Evolutionary conservation across 352 stramenopile genomes (phyloP).

Genomic region (Phytophthora vignae): DNA sequence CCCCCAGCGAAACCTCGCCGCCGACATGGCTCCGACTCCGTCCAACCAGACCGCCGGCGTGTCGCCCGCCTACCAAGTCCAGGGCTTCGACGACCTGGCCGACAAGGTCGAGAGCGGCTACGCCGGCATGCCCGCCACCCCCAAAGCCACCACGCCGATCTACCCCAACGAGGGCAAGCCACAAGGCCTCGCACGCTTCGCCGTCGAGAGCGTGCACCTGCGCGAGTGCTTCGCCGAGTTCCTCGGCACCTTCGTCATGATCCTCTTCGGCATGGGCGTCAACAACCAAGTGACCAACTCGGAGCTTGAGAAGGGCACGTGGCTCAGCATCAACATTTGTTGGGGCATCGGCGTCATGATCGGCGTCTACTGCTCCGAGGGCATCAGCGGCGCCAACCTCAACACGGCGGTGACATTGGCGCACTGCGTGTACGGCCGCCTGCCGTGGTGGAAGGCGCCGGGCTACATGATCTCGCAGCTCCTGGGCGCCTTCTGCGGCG

Average conservation of each 20-base stretch:
- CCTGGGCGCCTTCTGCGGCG: slow-evolving; percentile 47
- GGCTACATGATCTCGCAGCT: slow-evolving; percentile 54
- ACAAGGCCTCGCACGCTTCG: slow-evolving; percentile 8
- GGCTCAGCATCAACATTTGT: slow-evolving; percentile 61
- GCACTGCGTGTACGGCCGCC: slow-evolving; percentile 45
- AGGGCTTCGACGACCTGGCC: slow-evolving; percentile 10
- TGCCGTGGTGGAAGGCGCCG: slow-evolving; percentile 55
- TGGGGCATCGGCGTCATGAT: slow-evolving; percentile 62
- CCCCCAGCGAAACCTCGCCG: not conserved
- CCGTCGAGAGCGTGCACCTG: slow-evolving; percentile 37
- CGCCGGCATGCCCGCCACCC: slow-evolving; percentile 24
- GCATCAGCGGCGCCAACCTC: slow-evolving; percentile 30
- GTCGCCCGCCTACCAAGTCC: slow-evolving; percentile 10
- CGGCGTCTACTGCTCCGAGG: slow-evolving; percentile 53
- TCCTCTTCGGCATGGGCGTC: slow-evolving; percentile 65
- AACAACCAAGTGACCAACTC: slow-evolving; percentile 68
- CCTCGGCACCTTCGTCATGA: slow-evolving; percentile 52
- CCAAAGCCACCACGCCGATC: slow-evolving; percentile 6
- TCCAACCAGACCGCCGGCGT: slow-evolving; percentile 22
- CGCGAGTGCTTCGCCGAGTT: slow-evolving; percentile 57
- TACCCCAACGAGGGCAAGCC: slow-evolving; percentile 4
- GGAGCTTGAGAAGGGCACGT: slow-evolving; percentile 26
- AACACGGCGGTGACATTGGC: not conserved
- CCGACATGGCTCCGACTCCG: not conserved
- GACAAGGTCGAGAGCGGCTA: slow-evolving; percentile 31